Evolutionary conservation across 2,329 filamentous ascomycete species (phyloP).

Genomic region (Ceratocystis diversiconidia): DNA sequence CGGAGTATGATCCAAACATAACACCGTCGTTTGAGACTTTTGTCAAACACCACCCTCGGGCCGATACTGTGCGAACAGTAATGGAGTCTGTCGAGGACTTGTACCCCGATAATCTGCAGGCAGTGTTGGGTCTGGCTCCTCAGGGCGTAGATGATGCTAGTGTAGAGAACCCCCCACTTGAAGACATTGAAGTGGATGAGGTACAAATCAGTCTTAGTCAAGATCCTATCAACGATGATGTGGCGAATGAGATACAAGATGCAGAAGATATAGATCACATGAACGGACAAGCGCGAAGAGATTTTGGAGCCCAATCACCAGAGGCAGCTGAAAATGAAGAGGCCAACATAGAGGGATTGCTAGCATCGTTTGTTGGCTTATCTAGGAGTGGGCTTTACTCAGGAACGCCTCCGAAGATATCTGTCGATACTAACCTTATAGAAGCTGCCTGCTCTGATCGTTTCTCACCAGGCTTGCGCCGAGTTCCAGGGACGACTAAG

Average conservation of each 20-base stretch:
- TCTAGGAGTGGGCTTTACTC: slow-evolving; percentile 31
- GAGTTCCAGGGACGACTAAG: slow-evolving; percentile 23
- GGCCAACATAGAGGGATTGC: not conserved
- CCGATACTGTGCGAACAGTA: slow-evolving; percentile 54
- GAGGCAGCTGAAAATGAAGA: not conserved
- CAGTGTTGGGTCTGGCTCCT: slow-evolving; percentile 31
- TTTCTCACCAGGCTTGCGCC: slow-evolving; percentile 18
- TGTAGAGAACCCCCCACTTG: slow-evolving; percentile 24
- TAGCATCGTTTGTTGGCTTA: slow-evolving; percentile 26
- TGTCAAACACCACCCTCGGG: slow-evolving; percentile 38
- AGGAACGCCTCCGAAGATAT: slow-evolving; percentile 27
- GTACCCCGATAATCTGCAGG: slow-evolving; percentile 51
- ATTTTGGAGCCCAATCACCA: not conserved
- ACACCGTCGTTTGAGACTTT: slow-evolving; percentile 49
- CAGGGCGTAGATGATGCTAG: slow-evolving; percentile 17
- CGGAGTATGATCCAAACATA: slow-evolving; percentile 43
- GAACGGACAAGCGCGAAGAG: not conserved
- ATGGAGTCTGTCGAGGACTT: slow-evolving; percentile 79
- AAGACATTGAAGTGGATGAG: slow-evolving; percentile 51
- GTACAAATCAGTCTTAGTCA: slow-evolving; percentile 30
- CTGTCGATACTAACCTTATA: slow-evolving; percentile 28
- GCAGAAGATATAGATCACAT: not conserved
- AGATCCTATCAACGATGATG: not conserved
- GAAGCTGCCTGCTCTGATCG: slow-evolving; percentile 30
- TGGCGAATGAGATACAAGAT: not conserved